These are phyloP conservation scores for Westerdykella ornata DNA, from an alignment of 2,329 filamentous ascomycete species.

Conservation along the genomic window DNA sequence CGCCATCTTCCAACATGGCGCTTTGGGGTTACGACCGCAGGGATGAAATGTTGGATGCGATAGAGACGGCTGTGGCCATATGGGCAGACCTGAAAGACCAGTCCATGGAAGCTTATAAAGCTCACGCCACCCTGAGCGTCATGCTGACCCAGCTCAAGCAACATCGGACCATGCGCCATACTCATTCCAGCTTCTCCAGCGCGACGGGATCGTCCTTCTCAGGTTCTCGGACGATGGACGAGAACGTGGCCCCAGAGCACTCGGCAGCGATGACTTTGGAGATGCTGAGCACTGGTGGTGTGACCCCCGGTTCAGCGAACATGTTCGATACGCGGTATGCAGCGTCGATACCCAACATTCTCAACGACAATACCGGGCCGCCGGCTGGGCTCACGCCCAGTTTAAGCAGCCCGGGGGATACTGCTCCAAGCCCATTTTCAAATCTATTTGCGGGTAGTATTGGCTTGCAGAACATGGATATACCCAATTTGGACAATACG, in stretches of 20 bases:
- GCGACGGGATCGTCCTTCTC: conserved; percentile 23
- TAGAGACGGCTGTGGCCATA: conserved; percentile 68
- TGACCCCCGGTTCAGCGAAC: conserved; percentile 46
- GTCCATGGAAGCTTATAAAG: conserved; percentile 88
- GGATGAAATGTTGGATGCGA: conserved; percentile 66
- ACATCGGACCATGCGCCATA: conserved; percentile 32
- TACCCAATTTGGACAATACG: conserved; percentile 39
- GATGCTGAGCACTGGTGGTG: conserved; percentile 57
- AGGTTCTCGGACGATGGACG: conserved; percentile 36
- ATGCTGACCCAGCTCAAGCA: conserved; percentile 72
- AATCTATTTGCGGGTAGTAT: conserved; percentile 47
- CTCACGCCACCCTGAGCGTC: conserved; percentile 68
- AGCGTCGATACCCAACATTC: conserved; percentile 33
- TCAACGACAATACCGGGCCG: conserved; percentile 33
- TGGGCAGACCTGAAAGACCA: conserved; percentile 72
- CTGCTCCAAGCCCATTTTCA: conserved; percentile 49
- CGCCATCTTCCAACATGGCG: conserved; percentile 33
- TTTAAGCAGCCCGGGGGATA: conserved; percentile 37
- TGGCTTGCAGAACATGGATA: conserved; percentile 49
- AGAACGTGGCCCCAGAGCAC: conserved; percentile 55
- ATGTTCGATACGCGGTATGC: conserved; percentile 37
- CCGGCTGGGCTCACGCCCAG: conserved; percentile 30
- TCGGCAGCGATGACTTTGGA: conserved; percentile 65
- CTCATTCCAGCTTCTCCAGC: conserved; percentile 27
- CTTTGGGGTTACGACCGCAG: conserved; percentile 47